Conservation (phyloP, 768 basidiomycete species). For the Coprinellus micaceus region DNA sequence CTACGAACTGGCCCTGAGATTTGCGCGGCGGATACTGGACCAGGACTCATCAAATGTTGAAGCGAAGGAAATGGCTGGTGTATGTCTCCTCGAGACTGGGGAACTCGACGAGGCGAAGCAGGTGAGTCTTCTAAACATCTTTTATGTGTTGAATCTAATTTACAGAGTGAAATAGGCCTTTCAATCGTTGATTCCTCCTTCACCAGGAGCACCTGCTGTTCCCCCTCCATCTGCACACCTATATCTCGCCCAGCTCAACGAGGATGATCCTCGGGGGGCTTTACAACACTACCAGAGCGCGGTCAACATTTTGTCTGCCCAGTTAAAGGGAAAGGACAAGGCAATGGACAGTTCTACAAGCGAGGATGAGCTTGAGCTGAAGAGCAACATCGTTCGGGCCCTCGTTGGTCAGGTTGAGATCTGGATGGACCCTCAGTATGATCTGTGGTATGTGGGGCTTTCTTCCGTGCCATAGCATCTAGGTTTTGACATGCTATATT, state of each 20-base stretch:
- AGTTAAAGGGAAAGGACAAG: slow-evolving; percentile 73
- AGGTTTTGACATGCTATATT: background rate
- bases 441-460: slow-evolving; percentile 66
- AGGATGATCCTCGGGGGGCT: slow-evolving; percentile 70
- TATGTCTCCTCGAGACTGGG: slow-evolving; percentile 75
- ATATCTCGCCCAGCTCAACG: slow-evolving; percentile 83
- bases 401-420: slow-evolving; percentile 89
- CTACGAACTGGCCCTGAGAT: slow-evolving; percentile 74
- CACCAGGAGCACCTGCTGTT: slow-evolving; percentile 52
- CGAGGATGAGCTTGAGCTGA: slow-evolving; percentile 57
- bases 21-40: slow-evolving; percentile 65
- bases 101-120: slow-evolving; percentile 68
- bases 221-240: slow-evolving; percentile 80
- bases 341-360: slow-evolving; percentile 35
- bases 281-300: slow-evolving; percentile 79
- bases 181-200: slow-evolving; percentile 54
- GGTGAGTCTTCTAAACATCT: slow-evolving; percentile 37
- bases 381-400: slow-evolving; percentile 69
- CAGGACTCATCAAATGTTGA: slow-evolving; percentile 59
- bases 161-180: slow-evolving; percentile 49
- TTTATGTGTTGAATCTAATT: background rate
- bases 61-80: slow-evolving; percentile 78
- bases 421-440: slow-evolving; percentile 90
- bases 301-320: slow-evolving; percentile 60
- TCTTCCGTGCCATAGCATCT: background rate